A percentile compares a stretch with the other conserved stretches of the same genome.
phyloP scores from a whole-genome alignment of 2,329 filamentous ascomycete species.

The Blumeria hordei region DNA sequence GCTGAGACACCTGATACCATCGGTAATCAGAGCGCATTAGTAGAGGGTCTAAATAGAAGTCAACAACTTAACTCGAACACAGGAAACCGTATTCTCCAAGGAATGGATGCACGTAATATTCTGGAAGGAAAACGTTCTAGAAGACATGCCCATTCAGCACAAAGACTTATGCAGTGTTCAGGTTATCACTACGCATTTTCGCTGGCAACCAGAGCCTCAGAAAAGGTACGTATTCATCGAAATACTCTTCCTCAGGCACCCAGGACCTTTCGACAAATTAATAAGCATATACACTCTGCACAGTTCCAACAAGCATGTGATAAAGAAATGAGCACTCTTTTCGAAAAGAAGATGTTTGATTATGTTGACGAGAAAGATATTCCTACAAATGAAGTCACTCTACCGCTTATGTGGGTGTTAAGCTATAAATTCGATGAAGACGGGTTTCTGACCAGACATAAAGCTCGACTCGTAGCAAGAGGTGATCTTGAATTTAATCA shows the following conservation, averaged over 20 bases:
- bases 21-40: neutral
- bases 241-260: neutral
- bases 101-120: neutral
- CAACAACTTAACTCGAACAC: neutral
- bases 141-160: neutral
- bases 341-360: neutral
- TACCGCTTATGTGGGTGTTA: constrained; percentile 8
- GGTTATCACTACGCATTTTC: neutral
- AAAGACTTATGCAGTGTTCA: neutral
- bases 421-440: constrained; percentile 12
- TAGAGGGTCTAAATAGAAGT: neutral
- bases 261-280: neutral
- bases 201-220: neutral
- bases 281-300: neutral
- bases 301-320: neutral
- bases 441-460: constrained; percentile 7
- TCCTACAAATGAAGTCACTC: neutral
- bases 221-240: neutral
- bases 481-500: constrained; percentile 6
- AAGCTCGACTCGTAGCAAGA: constrained; percentile 9
- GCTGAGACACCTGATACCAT: neutral
- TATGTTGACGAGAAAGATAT: neutral
- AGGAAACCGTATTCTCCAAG: neutral
- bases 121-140: neutral
- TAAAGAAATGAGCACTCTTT: neutral